A percentile compares a stretch with the other conserved stretches of the same genome.
These are phyloP conservation scores for Dendrobium catenatum DNA, from an alignment of 106 monocot species.

Conservation along the genomic window DNA sequence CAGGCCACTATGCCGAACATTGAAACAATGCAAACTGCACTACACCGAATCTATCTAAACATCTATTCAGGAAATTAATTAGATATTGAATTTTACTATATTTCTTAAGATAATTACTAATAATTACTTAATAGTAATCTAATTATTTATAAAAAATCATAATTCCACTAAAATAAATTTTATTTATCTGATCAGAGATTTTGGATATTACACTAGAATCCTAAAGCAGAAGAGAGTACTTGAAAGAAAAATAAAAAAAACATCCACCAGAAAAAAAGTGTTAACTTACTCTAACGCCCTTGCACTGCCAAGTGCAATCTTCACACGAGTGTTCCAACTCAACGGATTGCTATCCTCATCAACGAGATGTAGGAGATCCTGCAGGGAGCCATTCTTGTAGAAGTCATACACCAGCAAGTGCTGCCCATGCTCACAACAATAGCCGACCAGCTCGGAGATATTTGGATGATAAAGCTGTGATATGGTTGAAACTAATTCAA, in stretches of 20 bases:
- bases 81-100: too few relatives aligned
- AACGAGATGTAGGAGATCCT: constrained; percentile 69
- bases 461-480: constrained; percentile 78
- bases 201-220: background rate
- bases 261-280: background rate
- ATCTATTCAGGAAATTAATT: too few relatives aligned
- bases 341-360: constrained; percentile 82
- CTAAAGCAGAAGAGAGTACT: background rate
- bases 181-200: background rate
- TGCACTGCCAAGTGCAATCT: constrained; percentile 85
- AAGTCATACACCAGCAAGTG: constrained; percentile 81
- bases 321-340: constrained; percentile 77
- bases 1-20: too few relatives aligned
- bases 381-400: constrained; percentile 68
- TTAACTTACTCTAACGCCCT: constrained; percentile 83
- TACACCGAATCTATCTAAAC: too few relatives aligned
- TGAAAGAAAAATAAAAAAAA: background rate
- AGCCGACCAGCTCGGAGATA: constrained; percentile 78
- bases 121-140: too few relatives aligned
- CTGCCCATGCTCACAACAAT: constrained; percentile 83
- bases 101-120: too few relatives aligned
- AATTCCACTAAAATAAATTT: too few relatives aligned
- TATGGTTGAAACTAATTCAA: constrained; percentile 61
- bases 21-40: too few relatives aligned
- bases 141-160: too few relatives aligned